Conservation (phyloP, 768 basidiomycete genomes). For the Leccinum subgranulosum region DNA sequence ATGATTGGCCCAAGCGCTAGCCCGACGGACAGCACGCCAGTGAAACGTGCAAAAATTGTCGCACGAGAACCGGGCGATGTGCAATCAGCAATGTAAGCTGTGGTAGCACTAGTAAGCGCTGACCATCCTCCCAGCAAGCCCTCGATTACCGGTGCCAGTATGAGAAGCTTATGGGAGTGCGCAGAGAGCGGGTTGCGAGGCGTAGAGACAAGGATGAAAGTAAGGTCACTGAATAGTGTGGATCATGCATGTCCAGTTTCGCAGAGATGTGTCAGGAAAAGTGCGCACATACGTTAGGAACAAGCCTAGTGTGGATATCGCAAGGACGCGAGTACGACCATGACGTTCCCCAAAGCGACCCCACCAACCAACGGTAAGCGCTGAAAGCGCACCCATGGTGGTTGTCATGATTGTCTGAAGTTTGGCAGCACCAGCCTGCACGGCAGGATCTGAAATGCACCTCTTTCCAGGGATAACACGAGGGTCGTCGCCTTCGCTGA, state of each 20-base stretch:
- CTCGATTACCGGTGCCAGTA: slow-evolving; percentile 76
- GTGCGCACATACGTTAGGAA: slow-evolving; percentile 62
- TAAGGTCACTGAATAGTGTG: slow-evolving; percentile 55
- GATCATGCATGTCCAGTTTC: background rate
- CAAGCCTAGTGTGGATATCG: slow-evolving; percentile 63
- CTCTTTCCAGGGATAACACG: slow-evolving; percentile 34
- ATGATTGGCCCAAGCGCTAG: slow-evolving; percentile 78
- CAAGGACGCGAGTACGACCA: slow-evolving; percentile 75
- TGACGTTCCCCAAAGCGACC: slow-evolving; percentile 71
- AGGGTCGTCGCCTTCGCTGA: slow-evolving; percentile 38
- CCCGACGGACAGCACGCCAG: slow-evolving; percentile 75
- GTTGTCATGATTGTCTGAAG: slow-evolving; percentile 79
- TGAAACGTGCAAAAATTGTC: slow-evolving; percentile 61
- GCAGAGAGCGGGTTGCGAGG: slow-evolving; percentile 54
- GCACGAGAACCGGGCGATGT: slow-evolving; percentile 82
- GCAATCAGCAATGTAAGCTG: slow-evolving; percentile 70
- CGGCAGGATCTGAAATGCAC: slow-evolving; percentile 49
- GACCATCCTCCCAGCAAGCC: slow-evolving; percentile 82
- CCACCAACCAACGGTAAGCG: slow-evolving; percentile 86
- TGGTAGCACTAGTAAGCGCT: slow-evolving; percentile 58
- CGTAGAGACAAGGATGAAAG: slow-evolving; percentile 76
- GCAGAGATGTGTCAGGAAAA: slow-evolving; percentile 1
- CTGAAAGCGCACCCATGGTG: slow-evolving; percentile 74
- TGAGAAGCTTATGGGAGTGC: slow-evolving; percentile 70
- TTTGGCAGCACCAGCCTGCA: slow-evolving; percentile 65